phyloP scores from a whole-genome alignment of 1,284 basidiomycete species.

The Phlebopus sp. region DNA sequence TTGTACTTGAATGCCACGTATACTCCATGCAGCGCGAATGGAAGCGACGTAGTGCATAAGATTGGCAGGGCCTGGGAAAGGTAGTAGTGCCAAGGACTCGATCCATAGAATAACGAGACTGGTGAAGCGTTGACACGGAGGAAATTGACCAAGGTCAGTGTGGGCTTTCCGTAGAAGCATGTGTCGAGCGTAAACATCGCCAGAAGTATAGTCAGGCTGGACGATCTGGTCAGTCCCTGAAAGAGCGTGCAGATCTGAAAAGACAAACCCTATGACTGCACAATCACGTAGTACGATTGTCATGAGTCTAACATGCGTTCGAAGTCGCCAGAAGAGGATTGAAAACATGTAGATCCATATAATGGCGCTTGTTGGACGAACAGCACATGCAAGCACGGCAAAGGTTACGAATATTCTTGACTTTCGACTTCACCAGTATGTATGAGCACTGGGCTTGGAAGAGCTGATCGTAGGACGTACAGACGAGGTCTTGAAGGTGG shows the following conservation, averaged over 20 bases:
- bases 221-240: slow-evolving; percentile 7
- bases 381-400: slow-evolving; percentile 74
- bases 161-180: slow-evolving; percentile 63
- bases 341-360: slow-evolving; percentile 77
- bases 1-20: slow-evolving; percentile 37
- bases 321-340: slow-evolving; percentile 50
- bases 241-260: not conserved
- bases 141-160: slow-evolving; percentile 83
- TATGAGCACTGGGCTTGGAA: slow-evolving; percentile 9
- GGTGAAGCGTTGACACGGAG: slow-evolving; percentile 75
- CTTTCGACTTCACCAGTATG: slow-evolving; percentile 24
- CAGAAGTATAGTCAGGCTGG: slow-evolving; percentile 30
- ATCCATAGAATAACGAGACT: slow-evolving; percentile 94
- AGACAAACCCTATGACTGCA: slow-evolving; percentile 42
- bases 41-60: slow-evolving; percentile 69
- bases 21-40: slow-evolving; percentile 65
- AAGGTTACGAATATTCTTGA: slow-evolving; percentile 44
- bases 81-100: slow-evolving; percentile 86
- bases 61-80: slow-evolving; percentile 84
- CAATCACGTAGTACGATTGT: slow-evolving; percentile 38
- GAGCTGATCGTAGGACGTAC: slow-evolving; percentile 13
- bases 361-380: slow-evolving; percentile 85
- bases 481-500: slow-evolving; percentile 18
- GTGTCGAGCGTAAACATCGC: slow-evolving; percentile 58
- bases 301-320: slow-evolving; percentile 32